Conservation (phyloP, 1,139 yeast genomes). For the Ogataea hybrid region DNA sequence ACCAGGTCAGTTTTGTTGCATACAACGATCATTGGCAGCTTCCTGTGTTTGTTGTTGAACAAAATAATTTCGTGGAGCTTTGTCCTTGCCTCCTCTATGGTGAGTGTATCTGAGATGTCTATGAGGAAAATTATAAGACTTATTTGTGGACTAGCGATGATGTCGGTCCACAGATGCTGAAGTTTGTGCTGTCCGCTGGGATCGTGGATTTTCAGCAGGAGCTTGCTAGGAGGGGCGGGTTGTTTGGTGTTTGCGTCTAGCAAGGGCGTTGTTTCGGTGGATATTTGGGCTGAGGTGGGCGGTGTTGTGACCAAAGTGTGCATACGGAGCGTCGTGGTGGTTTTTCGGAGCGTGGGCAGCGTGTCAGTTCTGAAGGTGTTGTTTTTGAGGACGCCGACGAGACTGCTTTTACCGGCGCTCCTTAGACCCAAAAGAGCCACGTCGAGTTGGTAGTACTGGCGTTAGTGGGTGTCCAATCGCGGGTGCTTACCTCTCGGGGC, state of each 20-base stretch:
- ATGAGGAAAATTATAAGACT: conserved; percentile 24
- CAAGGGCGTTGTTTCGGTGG: conserved; percentile 13
- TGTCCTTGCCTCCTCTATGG: conserved; percentile 17
- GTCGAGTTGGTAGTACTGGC: conserved; percentile 26
- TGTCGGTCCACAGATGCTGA: conserved; percentile 22
- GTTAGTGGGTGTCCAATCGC: conserved; percentile 1
- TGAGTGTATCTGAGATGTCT: conserved; percentile 27
- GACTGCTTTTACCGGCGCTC: conserved; percentile 29
- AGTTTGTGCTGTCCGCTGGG: conserved; percentile 28
- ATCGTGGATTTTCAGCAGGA: conserved; percentile 23
- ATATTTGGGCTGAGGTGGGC: conserved; percentile 7
- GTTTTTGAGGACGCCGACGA: conserved; percentile 17
- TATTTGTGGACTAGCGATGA: conserved; percentile 7
- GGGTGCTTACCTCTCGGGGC: conserved; percentile 17
- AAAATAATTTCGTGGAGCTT: conserved; percentile 19
- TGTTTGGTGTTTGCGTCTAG: neutral
- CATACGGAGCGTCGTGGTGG: conserved; percentile 12
- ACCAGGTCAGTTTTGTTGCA: conserved; percentile 28
- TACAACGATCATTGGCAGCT: conserved; percentile 24
- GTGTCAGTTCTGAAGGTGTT: conserved; percentile 12
- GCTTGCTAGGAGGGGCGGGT: neutral
- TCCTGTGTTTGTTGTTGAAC: conserved; percentile 16
- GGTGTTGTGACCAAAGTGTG: conserved; percentile 10
- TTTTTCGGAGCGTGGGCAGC: conserved; percentile 23
- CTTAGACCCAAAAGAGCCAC: conserved; percentile 26